These are phyloP conservation scores for Saccharomycopsis fermentans DNA, from an alignment of 805 yeast genomes.

Conservation along the genomic window DNA sequence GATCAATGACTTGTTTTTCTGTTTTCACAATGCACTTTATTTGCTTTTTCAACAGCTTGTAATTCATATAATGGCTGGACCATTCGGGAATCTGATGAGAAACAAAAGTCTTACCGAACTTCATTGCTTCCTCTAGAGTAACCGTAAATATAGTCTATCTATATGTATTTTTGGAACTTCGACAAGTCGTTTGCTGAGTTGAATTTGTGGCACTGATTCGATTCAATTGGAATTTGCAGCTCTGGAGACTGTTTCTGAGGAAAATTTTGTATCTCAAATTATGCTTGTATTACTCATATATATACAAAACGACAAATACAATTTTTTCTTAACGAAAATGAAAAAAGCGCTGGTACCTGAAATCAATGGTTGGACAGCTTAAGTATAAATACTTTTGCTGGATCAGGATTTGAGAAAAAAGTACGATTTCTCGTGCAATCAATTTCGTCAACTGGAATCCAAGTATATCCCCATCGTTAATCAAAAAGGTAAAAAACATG, in stretches of 20 bases:
- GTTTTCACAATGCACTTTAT: conserved; percentile 52
- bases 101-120: conserved; percentile 70
- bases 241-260: too few relatives aligned
- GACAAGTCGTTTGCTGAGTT: too few relatives aligned
- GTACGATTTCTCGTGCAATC: not conserved
- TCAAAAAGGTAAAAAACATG: not conserved
- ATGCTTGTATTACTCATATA: too few relatives aligned
- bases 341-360: too few relatives aligned
- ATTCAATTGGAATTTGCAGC: too few relatives aligned
- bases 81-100: conserved; percentile 93
- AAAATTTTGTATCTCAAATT: too few relatives aligned
- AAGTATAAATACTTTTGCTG: not conserved
- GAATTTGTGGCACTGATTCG: too few relatives aligned
- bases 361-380: not conserved
- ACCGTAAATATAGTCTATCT: not conserved
- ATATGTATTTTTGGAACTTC: too few relatives aligned
- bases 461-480: not conserved
- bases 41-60: conserved; percentile 71
- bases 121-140: conserved; percentile 33
- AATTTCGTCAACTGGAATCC: not conserved
- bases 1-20: conserved; percentile 28
- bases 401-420: not conserved
- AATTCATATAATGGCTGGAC: conserved; percentile 73
- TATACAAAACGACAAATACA: too few relatives aligned
- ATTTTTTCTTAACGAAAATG: too few relatives aligned